Evolutionary conservation across 768 basidiomycete genomes (phyloP), one percentile per base, ranked within the genome.

Genomic region (Mycena haematopus): DNA sequence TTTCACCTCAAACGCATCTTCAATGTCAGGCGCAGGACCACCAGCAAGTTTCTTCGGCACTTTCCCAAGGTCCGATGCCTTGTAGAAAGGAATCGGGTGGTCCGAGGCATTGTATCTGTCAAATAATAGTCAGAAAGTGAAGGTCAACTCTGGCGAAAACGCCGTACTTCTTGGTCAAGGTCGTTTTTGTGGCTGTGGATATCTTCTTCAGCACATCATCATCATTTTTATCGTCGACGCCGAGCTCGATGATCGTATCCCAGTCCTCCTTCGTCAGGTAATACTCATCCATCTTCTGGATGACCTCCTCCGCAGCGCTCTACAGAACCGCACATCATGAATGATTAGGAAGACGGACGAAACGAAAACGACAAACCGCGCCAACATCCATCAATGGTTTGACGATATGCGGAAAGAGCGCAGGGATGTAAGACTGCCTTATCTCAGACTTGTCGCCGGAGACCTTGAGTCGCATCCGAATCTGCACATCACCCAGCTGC

Each of bases 1-100:
- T 76, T 87, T 71, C 65, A 93, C 90, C 66, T 92, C 94, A 65
- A 89, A 91, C 0, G 89, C 95, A 53, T 99, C 96, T 72, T 98
- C 96, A 21, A 95, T 81, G 76, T 99, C 96, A 0, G 96, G 95
- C 11, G 86, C 85, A 6, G 91, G 84, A 4, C 87, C 92, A 46
- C 78, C 80, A 1, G 86, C 84, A 40, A 96, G 80, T 69, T 91
- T 96, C 84, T 94, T 96, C 1, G 90, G 86, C 6, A 71, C 79
- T 72, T 91, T 93, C 19, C 92, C 91, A 10, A 93, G 77, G 65
- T 94, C 91, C 64, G 83, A 79, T 3, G 90, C 93, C 69, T 95
- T 96, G 76, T 98, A 88, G 84, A 96, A 99, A 1, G 97, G 87
- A 69, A 99, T 91, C 0, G 97, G 97, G 73, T 99, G 96, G 44